These are phyloP conservation scores for Penicillium pancosmium DNA, from an alignment of 495 filamentous ascomycete genomes.

Conservation along the genomic window DNA sequence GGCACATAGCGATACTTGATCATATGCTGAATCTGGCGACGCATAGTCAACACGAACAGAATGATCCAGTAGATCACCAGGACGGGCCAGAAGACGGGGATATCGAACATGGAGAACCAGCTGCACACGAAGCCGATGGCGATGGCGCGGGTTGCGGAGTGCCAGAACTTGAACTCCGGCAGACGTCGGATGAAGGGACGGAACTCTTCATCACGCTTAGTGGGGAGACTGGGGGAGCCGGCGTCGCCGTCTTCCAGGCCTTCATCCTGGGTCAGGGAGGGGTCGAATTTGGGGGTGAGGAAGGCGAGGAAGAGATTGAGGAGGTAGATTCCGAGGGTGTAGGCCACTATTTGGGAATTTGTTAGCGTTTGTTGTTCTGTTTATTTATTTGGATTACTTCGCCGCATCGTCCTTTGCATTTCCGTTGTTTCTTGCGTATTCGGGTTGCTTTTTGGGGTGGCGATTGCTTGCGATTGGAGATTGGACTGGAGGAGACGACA, in stretches of 20 bases:
- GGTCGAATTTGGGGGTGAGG: slow-evolving; percentile 97
- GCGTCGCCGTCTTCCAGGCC: slow-evolving; percentile 91
- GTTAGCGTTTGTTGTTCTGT: slow-evolving; percentile 1
- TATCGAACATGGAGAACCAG: slow-evolving; percentile 92
- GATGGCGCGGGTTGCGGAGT: slow-evolving; percentile 87
- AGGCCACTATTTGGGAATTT: slow-evolving; percentile 67
- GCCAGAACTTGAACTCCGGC: slow-evolving; percentile 99
- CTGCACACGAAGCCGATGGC: slow-evolving; percentile 81
- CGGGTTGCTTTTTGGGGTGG: not conserved
- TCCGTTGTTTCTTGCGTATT: no score
- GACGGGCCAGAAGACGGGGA: slow-evolving; percentile 99
- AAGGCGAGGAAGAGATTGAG: slow-evolving; percentile 99
- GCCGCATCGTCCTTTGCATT: no score
- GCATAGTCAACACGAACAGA: slow-evolving; percentile 92
- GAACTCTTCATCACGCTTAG: slow-evolving; percentile 96
- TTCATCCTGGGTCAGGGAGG: slow-evolving; percentile 91
- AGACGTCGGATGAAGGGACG: slow-evolving; percentile 93
- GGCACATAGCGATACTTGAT: slow-evolving; percentile 99
- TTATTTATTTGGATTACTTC: not conserved
- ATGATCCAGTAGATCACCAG: slow-evolving; percentile 98
- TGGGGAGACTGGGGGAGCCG: slow-evolving; percentile 69
- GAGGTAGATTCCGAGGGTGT: slow-evolving; percentile 98
- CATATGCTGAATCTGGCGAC: slow-evolving; percentile 99
- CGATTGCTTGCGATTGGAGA: not conserved
- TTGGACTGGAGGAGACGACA: not conserved